Base-by-base conservation (phyloP, 116 monocot genomes). In the Thalassia testudinum region DNA sequence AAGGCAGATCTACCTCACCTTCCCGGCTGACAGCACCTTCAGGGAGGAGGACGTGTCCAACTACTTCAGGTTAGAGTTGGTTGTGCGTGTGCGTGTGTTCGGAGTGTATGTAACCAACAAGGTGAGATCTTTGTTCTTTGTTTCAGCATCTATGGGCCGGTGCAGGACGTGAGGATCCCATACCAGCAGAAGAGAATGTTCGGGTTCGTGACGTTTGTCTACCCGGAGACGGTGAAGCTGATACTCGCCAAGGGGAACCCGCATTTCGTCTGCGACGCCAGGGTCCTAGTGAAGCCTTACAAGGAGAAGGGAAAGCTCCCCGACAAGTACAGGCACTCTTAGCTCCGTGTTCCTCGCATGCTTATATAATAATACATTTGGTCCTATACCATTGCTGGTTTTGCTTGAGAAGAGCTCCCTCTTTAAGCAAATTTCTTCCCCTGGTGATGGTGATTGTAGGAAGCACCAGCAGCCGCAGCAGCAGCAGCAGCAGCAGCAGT, bases 81-180 rank as follows among this genome's bases (percentile, higher is more conserved):
- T 21, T 20, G 1, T 22, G n/a, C 2, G 37, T 1, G 12, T 55
- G 4, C 54, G 5, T 24, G 14, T 27, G 8, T 3, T 38, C 37
- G 18, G 28, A 42, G 4, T 44, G 27, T 23, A 2, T 53, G 2
- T 37, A 34, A 34, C 6, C 30, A 34, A 34, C 30, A 34, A 34
- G 30, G 30, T 34, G 6, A 5, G 30, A 34, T 27, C 37, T 24
- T 56, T 6, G 6, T 43, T 24, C 30, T 47, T 16, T 28, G 13
- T 24, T 52, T 37, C 22, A 93, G 93, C 53, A 75, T 81, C 68
- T 97, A 70, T 52, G 89, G 97, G 18, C 89, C 97, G 22, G 89
- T 97, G 43, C 78, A 78, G 58, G 89, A 97, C 58, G 97, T 97
- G 56, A 78, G 97, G 68, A 89, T 97, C 37, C 97, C 97, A n/a